These are phyloP conservation scores for Paramecium caudatum DNA, from an alignment of 73 alveolate genomes.

Conservation along the genomic window DNA sequence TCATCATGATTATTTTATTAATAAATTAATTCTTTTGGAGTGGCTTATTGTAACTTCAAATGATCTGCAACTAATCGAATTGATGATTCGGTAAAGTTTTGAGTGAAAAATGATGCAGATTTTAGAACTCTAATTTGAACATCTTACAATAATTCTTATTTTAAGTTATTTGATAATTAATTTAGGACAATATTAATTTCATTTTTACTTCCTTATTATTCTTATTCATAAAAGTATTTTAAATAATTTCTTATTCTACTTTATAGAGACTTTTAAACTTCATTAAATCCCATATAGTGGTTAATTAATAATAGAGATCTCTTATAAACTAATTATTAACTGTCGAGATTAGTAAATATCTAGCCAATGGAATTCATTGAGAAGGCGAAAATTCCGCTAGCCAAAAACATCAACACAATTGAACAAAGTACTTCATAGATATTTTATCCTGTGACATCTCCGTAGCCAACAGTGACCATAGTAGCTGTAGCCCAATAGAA, in stretches of 20 bases:
- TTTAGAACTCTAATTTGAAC: conserved; percentile 11
- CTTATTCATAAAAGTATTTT: conserved; percentile 27
- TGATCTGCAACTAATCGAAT: conserved; percentile 32
- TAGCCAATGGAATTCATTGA: conserved; percentile 69
- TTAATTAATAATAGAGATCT: conserved; percentile 1
- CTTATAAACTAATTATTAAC: conserved; percentile 11
- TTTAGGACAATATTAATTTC: conserved; percentile 46
- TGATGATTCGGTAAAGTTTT: conserved; percentile 44
- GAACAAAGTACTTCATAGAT: conserved; percentile 66
- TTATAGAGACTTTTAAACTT: not conserved
- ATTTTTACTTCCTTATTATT: not conserved
- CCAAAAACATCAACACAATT: conserved; percentile 57
- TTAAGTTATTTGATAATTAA: conserved; percentile 35
- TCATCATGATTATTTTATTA: conserved; percentile 32
- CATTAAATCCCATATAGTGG: conserved; percentile 11
- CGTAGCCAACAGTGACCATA: conserved; percentile 76
- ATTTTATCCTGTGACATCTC: conserved; percentile 69
- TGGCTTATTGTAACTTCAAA: not conserved
- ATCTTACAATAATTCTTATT: conserved; percentile 14
- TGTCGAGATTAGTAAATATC: conserved; percentile 49
- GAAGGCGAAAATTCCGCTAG: conserved; percentile 74
- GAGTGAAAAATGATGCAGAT: not conserved
- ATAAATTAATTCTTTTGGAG: conserved; percentile 37
- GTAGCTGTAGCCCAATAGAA: conserved; percentile 75
- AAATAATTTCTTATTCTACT: conserved; percentile 55